Evolutionary conservation across 2,329 filamentous ascomycete species (phyloP).

Genomic region (Xylaria digitata): DNA sequence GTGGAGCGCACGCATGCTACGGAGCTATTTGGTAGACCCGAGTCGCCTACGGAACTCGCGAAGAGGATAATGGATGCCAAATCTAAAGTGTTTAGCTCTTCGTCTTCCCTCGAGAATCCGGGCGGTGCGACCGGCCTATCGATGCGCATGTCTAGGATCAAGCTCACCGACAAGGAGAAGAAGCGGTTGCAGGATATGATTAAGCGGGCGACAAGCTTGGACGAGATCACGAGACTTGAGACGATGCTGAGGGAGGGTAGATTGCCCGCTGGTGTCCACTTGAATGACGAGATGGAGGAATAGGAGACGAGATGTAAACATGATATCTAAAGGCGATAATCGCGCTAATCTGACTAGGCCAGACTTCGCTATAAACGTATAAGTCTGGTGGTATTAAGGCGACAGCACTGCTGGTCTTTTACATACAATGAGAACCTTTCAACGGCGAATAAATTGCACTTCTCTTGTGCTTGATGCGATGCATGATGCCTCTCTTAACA

Average conservation of each 20-base stretch:
- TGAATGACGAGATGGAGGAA: conserved; percentile 71
- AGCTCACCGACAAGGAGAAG: conserved; percentile 89
- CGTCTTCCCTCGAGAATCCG: conserved; percentile 55
- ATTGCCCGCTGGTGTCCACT: conserved; percentile 75
- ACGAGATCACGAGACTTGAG: conserved; percentile 90
- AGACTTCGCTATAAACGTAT: conserved; percentile 31
- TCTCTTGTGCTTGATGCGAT: background rate
- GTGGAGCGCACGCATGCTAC: conserved; percentile 79
- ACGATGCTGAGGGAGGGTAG: conserved; percentile 91
- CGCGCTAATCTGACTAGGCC: background rate
- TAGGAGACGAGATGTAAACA: conserved; percentile 48
- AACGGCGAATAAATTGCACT: background rate
- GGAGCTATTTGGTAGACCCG: conserved; percentile 84
- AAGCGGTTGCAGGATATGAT: conserved; percentile 88
- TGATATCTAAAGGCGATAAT: background rate
- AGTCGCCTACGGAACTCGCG: conserved; percentile 83
- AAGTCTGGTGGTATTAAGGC: conserved; percentile 39
- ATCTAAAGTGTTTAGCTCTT: conserved; percentile 77
- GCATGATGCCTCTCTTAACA: background rate
- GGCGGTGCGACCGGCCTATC: conserved; percentile 59
- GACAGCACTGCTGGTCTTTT: conserved; percentile 33
- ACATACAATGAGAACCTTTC: background rate
- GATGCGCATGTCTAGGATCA: conserved; percentile 79
- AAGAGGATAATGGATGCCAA: conserved; percentile 87
- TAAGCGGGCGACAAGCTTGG: conserved; percentile 85